Base-by-base conservation (phyloP, 2,329 filamentous ascomycete genomes). In the Diaporthe amygdali region DNA sequence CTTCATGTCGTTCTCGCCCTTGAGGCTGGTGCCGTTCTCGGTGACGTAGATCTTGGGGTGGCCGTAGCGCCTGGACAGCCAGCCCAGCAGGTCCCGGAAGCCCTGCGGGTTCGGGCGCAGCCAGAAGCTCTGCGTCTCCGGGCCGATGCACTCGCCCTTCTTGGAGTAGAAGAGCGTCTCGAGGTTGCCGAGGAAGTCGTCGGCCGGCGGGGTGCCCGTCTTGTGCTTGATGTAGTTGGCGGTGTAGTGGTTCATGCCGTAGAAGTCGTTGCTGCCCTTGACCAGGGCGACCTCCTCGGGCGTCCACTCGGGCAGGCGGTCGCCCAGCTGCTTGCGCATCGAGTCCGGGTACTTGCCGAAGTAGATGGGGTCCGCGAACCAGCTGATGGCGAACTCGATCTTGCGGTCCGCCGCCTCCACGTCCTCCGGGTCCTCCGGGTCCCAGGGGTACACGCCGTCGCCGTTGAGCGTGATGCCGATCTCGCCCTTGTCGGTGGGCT, bases 231-330 rank as follows among this genome's bases (percentile, higher is more conserved):
- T 91, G 83, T 93, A 97, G 86, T 96, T 94, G 78, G 94, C 92
- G 64, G 93, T 95, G 86, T 97, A 97, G 86, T 95, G 93, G 86
- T 97, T 97, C 93, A 96, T 96, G 81, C 94, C 94, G 82, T 97
- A 97, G 83, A 97, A 97, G 85, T 97, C 94, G 81, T 96, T 96
- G 79, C 92, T 94, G n/a, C 93, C 94, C 77, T 92, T 87, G 55
- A 97, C 90, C n/a, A 96, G 85, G 2, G 89, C 89, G 30, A 85
- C 81, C 79, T 97, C 94, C 75, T 94, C 92, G 0, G 87, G 81
- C 0, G 92, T 94, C 81, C 93, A 96, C 54, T 86, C 84, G 6
- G 94, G 94, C 59, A 97, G 87, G 17, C 94, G 90, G 79, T 92
- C 87, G 69, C 94, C 94, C 22, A 97, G 90, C 84, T 97, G 94